Base-by-base conservation (phyloP, 139 green algal genomes). In the Gonium pectorale region DNA sequence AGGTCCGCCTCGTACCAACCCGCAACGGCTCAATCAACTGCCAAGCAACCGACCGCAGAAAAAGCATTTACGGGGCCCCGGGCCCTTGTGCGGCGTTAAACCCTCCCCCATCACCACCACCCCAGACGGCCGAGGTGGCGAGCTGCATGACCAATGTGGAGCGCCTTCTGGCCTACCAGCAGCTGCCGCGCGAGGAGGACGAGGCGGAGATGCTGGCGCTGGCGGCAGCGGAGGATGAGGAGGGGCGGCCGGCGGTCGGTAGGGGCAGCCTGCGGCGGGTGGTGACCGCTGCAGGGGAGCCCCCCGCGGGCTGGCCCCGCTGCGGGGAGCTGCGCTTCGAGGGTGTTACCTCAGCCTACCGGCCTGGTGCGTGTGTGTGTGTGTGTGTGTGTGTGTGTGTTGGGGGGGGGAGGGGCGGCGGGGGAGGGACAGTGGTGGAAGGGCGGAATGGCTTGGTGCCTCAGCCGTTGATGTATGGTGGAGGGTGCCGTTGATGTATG, bases 121-220 rank as follows among this genome's bases (percentile, higher is more conserved):
- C 37, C 6, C 78, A 84, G 78, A 67, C 62, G 22, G 90, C 93
- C 21, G 90, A 97, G 85, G 85, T 95, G 33, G 94, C 98, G 82
- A 98, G 96, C 89, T 88, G 90, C 82, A 98, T 98, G 94, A 98
- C 94, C 22, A 83, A 49, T 35, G 94, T 96, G 41, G 96, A 99
- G 86, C 90, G 96, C 31, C 90, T 97, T 86, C 85, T 98, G 41
- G 89, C 94, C 40, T 98, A 98, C 83, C 95, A 90, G 9, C 43
- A 80, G 40, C 90, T 98, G 54, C 67, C 84, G 6, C 89, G 94
- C 67, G 95, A 98, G 86, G n/a, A n/a, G n/a, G n/a, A n/a, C n/a
- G n/a, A n/a, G n/a, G n/a, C n/a, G n/a, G n/a, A n/a, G n/a, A n/a
- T n/a, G n/a, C n/a, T n/a, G n/a, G n/a, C n/a, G n/a, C n/a, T n/a